phyloP scores from a whole-genome alignment of 2,329 filamentous ascomycete genomes.

The Sporothrix brunneoviolacea region DNA sequence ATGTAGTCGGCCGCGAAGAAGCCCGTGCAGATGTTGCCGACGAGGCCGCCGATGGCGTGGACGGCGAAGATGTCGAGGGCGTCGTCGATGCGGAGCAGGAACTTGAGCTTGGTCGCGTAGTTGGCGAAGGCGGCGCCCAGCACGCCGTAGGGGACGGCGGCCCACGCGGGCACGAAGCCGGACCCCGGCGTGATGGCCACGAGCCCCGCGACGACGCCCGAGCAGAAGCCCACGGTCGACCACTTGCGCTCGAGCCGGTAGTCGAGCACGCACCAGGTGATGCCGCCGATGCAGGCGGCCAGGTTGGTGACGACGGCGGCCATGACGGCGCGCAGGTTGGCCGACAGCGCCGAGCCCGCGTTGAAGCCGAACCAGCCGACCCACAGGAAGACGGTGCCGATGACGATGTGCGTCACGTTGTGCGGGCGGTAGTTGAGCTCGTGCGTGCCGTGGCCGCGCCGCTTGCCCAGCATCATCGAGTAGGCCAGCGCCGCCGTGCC shows the following conservation, averaged over 20 bases:
- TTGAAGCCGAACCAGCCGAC: constrained; percentile 98
- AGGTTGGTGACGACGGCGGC: constrained; percentile 84
- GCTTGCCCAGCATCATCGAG: constrained; percentile 65
- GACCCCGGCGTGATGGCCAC: constrained; percentile 83
- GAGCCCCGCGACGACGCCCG: constrained; percentile 77
- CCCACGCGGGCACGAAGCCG: constrained; percentile 67
- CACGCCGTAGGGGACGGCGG: constrained; percentile 51
- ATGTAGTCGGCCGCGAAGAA: constrained; percentile 72
- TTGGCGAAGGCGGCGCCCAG: constrained; percentile 65
- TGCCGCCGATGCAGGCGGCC: constrained; percentile 70
- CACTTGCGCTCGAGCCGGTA: constrained; percentile 90
- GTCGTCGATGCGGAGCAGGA: constrained; percentile 69
- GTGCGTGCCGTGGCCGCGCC: constrained; percentile 54
- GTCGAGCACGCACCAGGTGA: constrained; percentile 80
- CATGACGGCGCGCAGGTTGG: constrained; percentile 84
- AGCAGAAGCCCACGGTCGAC: constrained; percentile 91
- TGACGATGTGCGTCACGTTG: constrained; percentile 66
- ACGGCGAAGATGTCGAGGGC: constrained; percentile 88
- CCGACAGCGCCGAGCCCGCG: constrained; percentile 71
- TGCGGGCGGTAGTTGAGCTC: constrained; percentile 63
- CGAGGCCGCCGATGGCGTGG: constrained; percentile 77
- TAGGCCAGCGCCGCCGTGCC: constrained; percentile 67
- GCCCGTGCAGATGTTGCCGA: constrained; percentile 72
- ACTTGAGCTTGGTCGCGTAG: constrained; percentile 80
- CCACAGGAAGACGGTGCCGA: constrained; percentile 75